Evolutionary conservation across 1,284 basidiomycete species (phyloP).

Genomic region (Austroboletus sp.): DNA sequence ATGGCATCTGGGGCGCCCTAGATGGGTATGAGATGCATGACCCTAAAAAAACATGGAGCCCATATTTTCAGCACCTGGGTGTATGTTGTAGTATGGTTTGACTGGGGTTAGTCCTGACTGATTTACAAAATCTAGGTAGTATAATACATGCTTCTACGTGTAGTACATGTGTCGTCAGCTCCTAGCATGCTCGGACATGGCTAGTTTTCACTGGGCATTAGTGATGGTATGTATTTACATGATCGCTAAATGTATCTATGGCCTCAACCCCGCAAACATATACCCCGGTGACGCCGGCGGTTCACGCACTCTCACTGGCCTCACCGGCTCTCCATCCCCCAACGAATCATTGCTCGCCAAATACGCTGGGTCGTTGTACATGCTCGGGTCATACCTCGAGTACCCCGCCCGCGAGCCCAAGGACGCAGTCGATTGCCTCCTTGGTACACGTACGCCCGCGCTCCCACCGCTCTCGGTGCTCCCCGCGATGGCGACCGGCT

Average conservation of each 20-base stretch:
- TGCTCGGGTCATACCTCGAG: constrained; percentile 18
- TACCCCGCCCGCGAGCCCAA: constrained; percentile 19
- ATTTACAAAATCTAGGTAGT: too few relatives aligned
- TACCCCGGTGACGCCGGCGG: background rate
- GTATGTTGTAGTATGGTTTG: too few relatives aligned
- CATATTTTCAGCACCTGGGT: too few relatives aligned
- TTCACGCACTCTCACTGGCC: background rate
- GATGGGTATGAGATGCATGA: too few relatives aligned
- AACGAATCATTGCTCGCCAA: constrained; percentile 22
- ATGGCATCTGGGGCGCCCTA: too few relatives aligned
- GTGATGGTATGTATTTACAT: too few relatives aligned
- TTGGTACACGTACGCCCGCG: constrained; percentile 3
- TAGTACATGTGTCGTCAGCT: too few relatives aligned
- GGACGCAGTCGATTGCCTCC: constrained; percentile 23
- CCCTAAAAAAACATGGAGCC: too few relatives aligned
- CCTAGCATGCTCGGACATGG: too few relatives aligned
- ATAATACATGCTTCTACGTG: too few relatives aligned
- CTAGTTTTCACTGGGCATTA: too few relatives aligned
- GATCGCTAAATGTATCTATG: background rate
- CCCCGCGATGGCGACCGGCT: constrained; percentile 12
- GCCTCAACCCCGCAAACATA: background rate
- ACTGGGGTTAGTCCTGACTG: too few relatives aligned
- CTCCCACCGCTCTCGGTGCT: constrained; percentile 12
- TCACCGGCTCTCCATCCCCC: background rate
- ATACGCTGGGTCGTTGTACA: constrained; percentile 26